Evolutionary conservation across 2,329 filamentous ascomycete species (phyloP), one percentile per base, ranked within the genome.

Genomic region (Aplosporella prunicola): DNA sequence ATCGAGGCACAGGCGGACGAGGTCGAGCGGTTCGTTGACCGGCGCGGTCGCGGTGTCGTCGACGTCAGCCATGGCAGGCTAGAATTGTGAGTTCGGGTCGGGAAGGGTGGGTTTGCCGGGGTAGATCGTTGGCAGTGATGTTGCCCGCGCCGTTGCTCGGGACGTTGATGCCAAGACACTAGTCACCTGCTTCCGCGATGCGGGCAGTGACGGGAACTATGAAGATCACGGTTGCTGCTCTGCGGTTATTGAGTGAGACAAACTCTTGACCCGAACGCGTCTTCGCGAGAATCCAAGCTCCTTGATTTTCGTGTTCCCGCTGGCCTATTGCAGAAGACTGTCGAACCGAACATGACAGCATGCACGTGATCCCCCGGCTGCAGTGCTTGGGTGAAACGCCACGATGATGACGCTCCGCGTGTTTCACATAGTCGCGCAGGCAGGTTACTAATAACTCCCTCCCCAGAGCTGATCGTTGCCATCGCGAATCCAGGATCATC

Each of bases 1-100:
- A 61, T 96, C 89, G 32, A 98, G 76, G 49, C 89, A 85, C 40
- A 98, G 76, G 50, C 88, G 85, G 50, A 98, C 91, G 27, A 98
- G 78, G 62, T 96, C 91, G 55, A 98, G 81, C 39, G 93, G 89
- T 68, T 98, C 89, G 36, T 88, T 80, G 40, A 87, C 82, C 49
- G 72, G 29, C 29, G 36, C 36, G n/a, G 29, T 69, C 35, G 69
- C 60, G 48, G 80, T 77, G 56, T 87, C 82, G 56, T 82, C 84
- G 46, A 71, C 74, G 63, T 94, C 88, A 51, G 88, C 83, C 88
- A 95, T 95, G 43, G 25, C n/a, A n/a, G n/a, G n/a, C n/a, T n/a
- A n/a, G n/a, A n/a, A n/a, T n/a, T n/a, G n/a, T n/a, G n/a, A n/a
- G 47, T 64, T 23, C 9, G 31, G 7, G 14, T 25, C 17, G 23